Percentiles rank a stretch among this genome's conserved stretches.
Conservation (phyloP, 768 basidiomycete genomes). For the Russula virescens region DNA sequence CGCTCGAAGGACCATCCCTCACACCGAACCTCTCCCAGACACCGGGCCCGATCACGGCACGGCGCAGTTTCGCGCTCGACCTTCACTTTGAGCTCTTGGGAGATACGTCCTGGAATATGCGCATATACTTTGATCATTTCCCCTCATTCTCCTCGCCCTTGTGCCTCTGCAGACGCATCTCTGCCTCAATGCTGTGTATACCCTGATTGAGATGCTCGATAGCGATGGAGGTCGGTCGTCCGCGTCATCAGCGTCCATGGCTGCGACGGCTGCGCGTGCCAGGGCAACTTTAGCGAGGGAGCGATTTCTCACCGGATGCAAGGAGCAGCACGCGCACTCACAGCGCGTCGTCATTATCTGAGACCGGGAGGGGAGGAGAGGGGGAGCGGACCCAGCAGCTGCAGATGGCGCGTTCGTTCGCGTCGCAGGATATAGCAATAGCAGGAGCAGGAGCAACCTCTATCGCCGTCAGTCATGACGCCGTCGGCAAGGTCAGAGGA, state of each 20-base stretch:
- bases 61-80: constrained; percentile 63
- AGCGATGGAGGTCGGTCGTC: constrained; percentile 2
- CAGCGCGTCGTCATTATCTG: constrained; percentile 19
- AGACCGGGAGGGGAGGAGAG: constrained; percentile 1
- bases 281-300: constrained; percentile 11
- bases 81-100: constrained; percentile 65
- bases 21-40: constrained; percentile 41
- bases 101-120: constrained; percentile 49
- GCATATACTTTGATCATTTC: constrained; percentile 60
- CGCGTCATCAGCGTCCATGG: neutral
- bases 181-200: constrained; percentile 84
- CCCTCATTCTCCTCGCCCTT: constrained; percentile 66
- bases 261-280: neutral
- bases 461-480: no score
- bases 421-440: constrained; percentile 2
- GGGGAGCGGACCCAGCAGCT: constrained; percentile 12
- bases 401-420: constrained; percentile 3
- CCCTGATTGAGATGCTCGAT: constrained; percentile 54
- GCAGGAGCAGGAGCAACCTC: no score
- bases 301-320: neutral
- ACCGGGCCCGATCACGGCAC: constrained; percentile 28
- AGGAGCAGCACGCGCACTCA: constrained; percentile 20
- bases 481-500: no score
- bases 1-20: constrained; percentile 34
- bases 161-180: constrained; percentile 76